Base-by-base conservation (phyloP, 2,329 filamentous ascomycete species). In the Clarireedia homoeocarpa region DNA sequence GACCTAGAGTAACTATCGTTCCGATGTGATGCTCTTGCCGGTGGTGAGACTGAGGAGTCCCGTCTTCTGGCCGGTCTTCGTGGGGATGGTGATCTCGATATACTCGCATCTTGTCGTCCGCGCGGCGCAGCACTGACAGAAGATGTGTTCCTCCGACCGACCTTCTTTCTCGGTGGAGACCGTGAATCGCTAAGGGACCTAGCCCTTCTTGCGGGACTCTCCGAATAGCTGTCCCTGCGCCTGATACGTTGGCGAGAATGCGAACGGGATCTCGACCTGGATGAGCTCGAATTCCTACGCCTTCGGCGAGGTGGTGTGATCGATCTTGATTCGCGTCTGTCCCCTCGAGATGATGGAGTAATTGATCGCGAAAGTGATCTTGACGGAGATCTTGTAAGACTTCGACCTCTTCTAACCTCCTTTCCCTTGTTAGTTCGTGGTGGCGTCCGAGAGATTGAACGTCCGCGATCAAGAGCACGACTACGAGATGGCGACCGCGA, bases 121-220 rank as follows among this genome's bases (percentile, higher is more conserved):
- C 63, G 60, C 54, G 60, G 59, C 24, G 55, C 56, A 38, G 59
- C 59, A 39, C 63, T 65, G 46, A 66, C 55, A n/a, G 65, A 66
- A 40, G 62, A 64, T 14, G 58, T 61, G 48, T 66, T 63, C 46
- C 63, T 59, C 15, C 62, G 58, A 6, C 26, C 50, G 4, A 39
- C 7, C 14, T 57, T 58, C 51, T 53, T 62, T 14, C 56, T 59
- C 26, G 58, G 59, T 27, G 62, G 62, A 14, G 61, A 63, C 51
- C 55, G 58, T 9, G 60, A 63, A 48, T 58, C 48, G 44, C 58
- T 63, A 12, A 48, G 26, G 24, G 53, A 58, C 42, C 63, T 57
- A 15, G 45, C 56, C 56, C 63, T 56, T 52, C 60, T 61, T 9
- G 44, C 38, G 10, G 64, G 58, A 48, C 62, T 58, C 12, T 51